phyloP scores from a whole-genome alignment of 2,329 filamentous ascomycete species.

The Alternaria brassicicola region DNA sequence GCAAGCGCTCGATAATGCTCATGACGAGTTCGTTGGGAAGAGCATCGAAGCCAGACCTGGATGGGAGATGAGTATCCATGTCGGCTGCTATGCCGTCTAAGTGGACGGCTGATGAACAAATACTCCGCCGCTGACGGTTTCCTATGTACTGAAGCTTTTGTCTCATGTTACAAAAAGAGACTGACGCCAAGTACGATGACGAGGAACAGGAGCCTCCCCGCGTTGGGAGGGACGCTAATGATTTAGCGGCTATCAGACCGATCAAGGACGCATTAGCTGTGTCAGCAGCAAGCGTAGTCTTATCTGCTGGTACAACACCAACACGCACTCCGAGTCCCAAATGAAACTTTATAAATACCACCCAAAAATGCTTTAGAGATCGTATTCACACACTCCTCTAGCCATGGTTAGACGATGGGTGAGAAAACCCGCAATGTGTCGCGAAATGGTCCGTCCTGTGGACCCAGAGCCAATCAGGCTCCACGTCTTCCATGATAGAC shows the following conservation, averaged over 20 bases:
- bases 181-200: not conserved
- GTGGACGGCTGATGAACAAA: not conserved
- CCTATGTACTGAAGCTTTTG: not conserved
- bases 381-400: not conserved
- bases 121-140: not conserved
- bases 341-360: not conserved
- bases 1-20: slow-evolving; percentile 8
- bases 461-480: slow-evolving; percentile 8
- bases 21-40: slow-evolving; percentile 12
- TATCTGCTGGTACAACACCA: not conserved
- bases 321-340: not conserved
- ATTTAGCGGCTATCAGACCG: not conserved
- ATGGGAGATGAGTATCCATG: not conserved
- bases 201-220: not conserved
- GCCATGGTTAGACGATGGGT: not conserved
- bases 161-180: not conserved
- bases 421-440: not conserved
- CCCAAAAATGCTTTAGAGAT: not conserved
- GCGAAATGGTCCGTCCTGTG: slow-evolving; percentile 6
- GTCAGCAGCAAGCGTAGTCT: not conserved
- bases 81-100: not conserved
- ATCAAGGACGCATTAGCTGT: not conserved
- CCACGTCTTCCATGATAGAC: not conserved
- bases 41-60: not conserved
- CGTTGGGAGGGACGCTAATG: slow-evolving; percentile 1